Evolutionary conservation across 2,329 filamentous ascomycete species (phyloP).

Genomic region (Neofusicoccum parvum): DNA sequence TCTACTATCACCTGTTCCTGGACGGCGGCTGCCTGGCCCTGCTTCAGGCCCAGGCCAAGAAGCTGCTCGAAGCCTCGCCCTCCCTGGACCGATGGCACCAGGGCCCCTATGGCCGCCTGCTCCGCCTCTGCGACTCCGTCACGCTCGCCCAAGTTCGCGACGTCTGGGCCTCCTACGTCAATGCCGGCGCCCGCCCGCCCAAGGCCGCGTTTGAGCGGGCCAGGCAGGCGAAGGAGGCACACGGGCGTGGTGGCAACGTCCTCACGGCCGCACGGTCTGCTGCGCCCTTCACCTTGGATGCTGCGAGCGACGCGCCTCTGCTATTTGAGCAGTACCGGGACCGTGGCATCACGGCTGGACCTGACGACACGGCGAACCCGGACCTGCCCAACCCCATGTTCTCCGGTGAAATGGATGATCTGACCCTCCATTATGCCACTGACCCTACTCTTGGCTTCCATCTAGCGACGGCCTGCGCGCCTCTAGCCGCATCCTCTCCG

Average conservation of each 20-base stretch:
- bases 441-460: conserved; percentile 61
- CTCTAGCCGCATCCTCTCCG: conserved; percentile 20
- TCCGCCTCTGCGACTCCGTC: conserved; percentile 54
- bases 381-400: conserved; percentile 48
- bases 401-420: conserved; percentile 36
- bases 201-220: neutral
- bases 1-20: conserved; percentile 59
- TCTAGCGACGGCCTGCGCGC: conserved; percentile 42
- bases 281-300: conserved; percentile 29
- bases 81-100: conserved; percentile 50
- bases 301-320: conserved; percentile 21
- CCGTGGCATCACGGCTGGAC: conserved; percentile 29
- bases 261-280: conserved; percentile 25
- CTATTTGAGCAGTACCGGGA: conserved; percentile 33
- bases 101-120: conserved; percentile 45
- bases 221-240: neutral
- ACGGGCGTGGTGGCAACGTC: neutral
- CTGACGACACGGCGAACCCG: conserved; percentile 18
- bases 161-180: conserved; percentile 45
- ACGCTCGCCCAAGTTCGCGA: conserved; percentile 47
- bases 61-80: conserved; percentile 44
- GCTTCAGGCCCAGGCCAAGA: conserved; percentile 48
- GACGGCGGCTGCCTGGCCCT: conserved; percentile 39
- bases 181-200: neutral
- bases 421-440: conserved; percentile 50